Evolutionary conservation across 2,329 filamentous ascomycete species (phyloP), one percentile per base, ranked within the genome.

Genomic region (Stylonectria norvegica): DNA sequence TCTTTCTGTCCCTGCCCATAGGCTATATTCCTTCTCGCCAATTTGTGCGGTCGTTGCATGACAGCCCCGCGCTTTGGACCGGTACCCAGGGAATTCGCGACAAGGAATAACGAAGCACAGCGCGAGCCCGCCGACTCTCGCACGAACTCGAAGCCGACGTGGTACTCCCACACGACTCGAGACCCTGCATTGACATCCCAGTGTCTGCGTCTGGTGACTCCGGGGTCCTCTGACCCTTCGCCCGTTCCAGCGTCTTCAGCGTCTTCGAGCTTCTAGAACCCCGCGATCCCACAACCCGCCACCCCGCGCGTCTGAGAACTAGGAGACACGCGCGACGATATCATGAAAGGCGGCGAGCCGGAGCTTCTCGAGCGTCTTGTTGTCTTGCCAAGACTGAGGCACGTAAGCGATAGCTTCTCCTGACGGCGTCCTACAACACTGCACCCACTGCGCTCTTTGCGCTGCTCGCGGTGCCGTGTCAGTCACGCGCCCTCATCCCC

Each of bases 301-400:
- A 33, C 30, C 15, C 20, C 23, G 38, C 43, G 31, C 41, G 29
- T 39, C 22, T 31, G 14, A 35, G 39, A 18, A 34, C 25, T 19
- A 20, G 33, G 11, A 18, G 38, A 51, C 48, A 48, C 48, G 18
- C 51, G 43, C 43, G 34, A 52, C 49, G 49, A 55, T 46, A 58
- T 43, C 50, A 58, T 58, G 55, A 58, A 53, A 53, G 43, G 50
- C 40, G 51, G 45, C 45, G 50, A 52, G 33, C 42, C 43, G 20
- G 42, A 41, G 46, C 38, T 51, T 53, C 40, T 47, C 37, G 48
- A 56, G 43, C 52, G 54, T 52, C 53, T 58, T 47, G 41, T 49
- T 47, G 40, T 48, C 40, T 30, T 43, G 23, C 45, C 50, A 40
- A 48, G 47, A 52, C 38, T 56, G 47, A 55, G 48, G 47, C 50